phyloP scores from a whole-genome alignment of 441 rosid genomes.

The Flueggea neowawraea region DNA sequence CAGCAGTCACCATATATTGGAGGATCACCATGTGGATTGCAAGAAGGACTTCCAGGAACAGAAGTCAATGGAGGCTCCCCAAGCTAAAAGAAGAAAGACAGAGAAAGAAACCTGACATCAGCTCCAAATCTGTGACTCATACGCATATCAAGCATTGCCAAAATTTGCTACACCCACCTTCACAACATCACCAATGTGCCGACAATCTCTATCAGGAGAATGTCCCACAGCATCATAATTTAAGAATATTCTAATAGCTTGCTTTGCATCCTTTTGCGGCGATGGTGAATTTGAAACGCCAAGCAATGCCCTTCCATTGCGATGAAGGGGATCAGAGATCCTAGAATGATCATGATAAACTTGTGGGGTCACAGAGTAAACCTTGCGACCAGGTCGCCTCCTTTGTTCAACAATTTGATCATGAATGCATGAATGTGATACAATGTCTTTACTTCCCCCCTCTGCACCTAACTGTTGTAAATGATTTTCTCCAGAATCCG shows the following conservation, averaged over 20 bases:
- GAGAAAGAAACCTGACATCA: conserved; percentile 18
- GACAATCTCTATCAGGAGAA: conserved; percentile 90
- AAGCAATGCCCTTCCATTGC: conserved; percentile 77
- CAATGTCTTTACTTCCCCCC: conserved; percentile 40
- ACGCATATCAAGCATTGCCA: conserved; percentile 1
- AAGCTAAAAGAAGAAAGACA: conserved; percentile 42
- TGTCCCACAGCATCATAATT: conserved; percentile 99
- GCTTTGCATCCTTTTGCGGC: conserved; percentile 56
- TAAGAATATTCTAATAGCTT: conserved; percentile 89
- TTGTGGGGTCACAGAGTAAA: conserved; percentile 88
- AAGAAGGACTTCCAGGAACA: conserved; percentile 55
- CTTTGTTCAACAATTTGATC: conserved; percentile 92
- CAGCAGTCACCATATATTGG: conserved; percentile 93
- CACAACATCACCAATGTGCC: conserved; percentile 75
- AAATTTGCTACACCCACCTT: conserved; percentile 54
- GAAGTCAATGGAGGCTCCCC: conserved; percentile 82
- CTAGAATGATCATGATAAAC: conserved; percentile 68
- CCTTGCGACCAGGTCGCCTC: conserved; percentile 81
- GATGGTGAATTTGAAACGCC: conserved; percentile 29
- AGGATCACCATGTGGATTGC: conserved; percentile 77
- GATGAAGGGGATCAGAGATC: conserved; percentile 33
- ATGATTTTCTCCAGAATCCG: conserved; percentile 31
- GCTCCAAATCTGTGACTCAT: conserved; percentile 2
- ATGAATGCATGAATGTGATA: conserved; percentile 92
- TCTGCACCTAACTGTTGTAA: conserved; percentile 35